Evolutionary conservation across 2,329 filamentous ascomycete genomes (phyloP).

Genomic region (Aspergillus alliaceus): DNA sequence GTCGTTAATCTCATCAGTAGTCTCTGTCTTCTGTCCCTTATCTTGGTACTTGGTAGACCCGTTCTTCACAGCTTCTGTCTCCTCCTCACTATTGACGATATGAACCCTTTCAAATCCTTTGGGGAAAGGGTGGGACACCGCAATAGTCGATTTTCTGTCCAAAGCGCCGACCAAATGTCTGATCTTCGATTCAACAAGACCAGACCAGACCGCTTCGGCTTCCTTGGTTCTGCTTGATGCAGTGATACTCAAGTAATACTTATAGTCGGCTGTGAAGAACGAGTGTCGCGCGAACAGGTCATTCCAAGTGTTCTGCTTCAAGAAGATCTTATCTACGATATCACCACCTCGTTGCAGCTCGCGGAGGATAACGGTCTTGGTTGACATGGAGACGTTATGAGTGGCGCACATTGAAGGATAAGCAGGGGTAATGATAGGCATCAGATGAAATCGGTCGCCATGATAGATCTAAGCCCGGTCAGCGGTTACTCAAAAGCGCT

Average conservation of each 20-base stretch:
- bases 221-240: slow-evolving; percentile 81
- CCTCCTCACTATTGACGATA: slow-evolving; percentile 61
- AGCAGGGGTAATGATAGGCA: slow-evolving; percentile 97
- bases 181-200: slow-evolving; percentile 90
- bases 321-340: slow-evolving; percentile 77
- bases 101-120: slow-evolving; percentile 88
- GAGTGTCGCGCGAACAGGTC: slow-evolving; percentile 86
- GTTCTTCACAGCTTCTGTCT: slow-evolving; percentile 62
- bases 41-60: slow-evolving; percentile 63
- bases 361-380: slow-evolving; percentile 76
- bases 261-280: slow-evolving; percentile 91
- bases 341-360: slow-evolving; percentile 77
- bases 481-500: not conserved
- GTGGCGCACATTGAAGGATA: slow-evolving; percentile 98
- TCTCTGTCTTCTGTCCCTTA: slow-evolving; percentile 51
- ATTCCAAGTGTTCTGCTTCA: slow-evolving; percentile 76
- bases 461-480: slow-evolving; percentile 63
- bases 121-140: slow-evolving; percentile 84
- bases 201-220: slow-evolving; percentile 82
- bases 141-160: slow-evolving; percentile 76
- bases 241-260: slow-evolving; percentile 90
- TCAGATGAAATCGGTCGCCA: slow-evolving; percentile 80
- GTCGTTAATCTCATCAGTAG: slow-evolving; percentile 53
- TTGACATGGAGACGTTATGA: slow-evolving; percentile 87
- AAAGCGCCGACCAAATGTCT: slow-evolving; percentile 79